phyloP scores from a whole-genome alignment of 2,329 filamentous ascomycete genomes.

The Ceratocystiopsis minuta region DNA sequence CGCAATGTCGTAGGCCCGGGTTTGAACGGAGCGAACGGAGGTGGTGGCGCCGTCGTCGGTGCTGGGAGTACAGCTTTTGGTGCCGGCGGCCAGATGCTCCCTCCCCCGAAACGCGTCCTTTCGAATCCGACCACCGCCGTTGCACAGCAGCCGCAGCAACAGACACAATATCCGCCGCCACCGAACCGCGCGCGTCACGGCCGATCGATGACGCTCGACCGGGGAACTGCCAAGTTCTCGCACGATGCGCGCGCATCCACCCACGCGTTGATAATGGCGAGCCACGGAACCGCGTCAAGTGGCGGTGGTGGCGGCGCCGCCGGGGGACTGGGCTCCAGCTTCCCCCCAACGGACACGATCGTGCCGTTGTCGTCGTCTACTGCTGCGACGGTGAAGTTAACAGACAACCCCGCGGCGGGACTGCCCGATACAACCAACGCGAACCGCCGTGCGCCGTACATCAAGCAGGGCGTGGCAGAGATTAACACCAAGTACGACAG shows the following conservation, averaged over 20 bases:
- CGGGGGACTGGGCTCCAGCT: no score
- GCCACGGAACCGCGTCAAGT: no score
- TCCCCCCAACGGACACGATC: no score
- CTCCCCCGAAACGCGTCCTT: conserved; percentile 21
- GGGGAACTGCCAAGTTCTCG: conserved; percentile 20
- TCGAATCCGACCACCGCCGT: conserved; percentile 26
- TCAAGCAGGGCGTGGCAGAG: conserved; percentile 53
- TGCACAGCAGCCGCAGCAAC: no score
- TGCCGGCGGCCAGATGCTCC: background rate
- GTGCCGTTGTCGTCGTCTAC: no score
- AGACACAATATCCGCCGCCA: conserved; percentile 20
- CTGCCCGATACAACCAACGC: conserved; percentile 74
- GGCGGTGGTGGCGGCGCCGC: no score
- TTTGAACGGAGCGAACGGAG: background rate
- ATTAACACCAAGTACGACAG: conserved; percentile 78
- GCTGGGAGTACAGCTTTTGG: background rate
- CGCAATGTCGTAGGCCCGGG: no score
- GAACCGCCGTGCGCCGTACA: conserved; percentile 65
- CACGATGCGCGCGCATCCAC: no score
- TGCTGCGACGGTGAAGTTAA: background rate
- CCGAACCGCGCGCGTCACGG: conserved; percentile 23
- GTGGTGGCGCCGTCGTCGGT: background rate
- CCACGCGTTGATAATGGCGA: no score
- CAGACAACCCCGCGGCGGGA: conserved; percentile 14
- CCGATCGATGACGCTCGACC: conserved; percentile 32